Percentiles rank a stretch among this genome's conserved stretches.
Conservation (phyloP, 2,329 filamentous ascomycete genomes). For the Davidsoniella eucalypti region DNA sequence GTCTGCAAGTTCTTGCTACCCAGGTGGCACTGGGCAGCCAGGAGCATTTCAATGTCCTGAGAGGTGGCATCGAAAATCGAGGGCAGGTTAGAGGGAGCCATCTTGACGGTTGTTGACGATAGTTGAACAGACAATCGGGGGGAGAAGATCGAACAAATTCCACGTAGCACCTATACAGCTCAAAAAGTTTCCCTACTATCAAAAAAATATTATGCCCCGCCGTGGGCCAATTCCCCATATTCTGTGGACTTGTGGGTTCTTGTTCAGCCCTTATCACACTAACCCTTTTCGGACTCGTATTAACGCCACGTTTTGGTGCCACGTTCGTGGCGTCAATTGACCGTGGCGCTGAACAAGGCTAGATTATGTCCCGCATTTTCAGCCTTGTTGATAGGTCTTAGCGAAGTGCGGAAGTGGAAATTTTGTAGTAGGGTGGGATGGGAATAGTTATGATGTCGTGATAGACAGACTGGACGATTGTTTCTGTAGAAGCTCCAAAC, state of each 20-base stretch:
- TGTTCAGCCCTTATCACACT: conserved; percentile 11
- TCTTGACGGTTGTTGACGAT: conserved; percentile 44
- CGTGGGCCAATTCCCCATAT: conserved; percentile 4
- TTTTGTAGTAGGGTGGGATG: conserved; percentile 11
- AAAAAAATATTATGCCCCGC: conserved; percentile 12
- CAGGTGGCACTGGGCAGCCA: conserved; percentile 90
- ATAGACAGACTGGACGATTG: not conserved
- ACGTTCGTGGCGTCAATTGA: not conserved
- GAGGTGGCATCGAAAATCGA: conserved; percentile 91
- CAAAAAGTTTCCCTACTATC: conserved; percentile 20
- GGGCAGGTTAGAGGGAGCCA: conserved; percentile 91
- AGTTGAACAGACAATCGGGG: conserved; percentile 17
- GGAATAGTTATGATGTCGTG: conserved; percentile 3
- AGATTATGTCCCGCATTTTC: conserved; percentile 6
- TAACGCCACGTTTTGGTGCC: not conserved
- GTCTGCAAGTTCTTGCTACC: conserved; percentile 99
- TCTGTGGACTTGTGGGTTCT: conserved; percentile 20
- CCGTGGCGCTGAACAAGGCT: conserved; percentile 10
- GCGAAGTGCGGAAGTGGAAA: conserved; percentile 8
- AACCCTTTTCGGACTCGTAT: not conserved
- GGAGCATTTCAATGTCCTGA: conserved; percentile 98
- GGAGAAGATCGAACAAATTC: conserved; percentile 21
- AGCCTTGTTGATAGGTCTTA: conserved; percentile 11
- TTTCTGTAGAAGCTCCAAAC: not conserved
- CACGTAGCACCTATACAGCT: conserved; percentile 19